A percentile compares a stretch with the other conserved stretches of the same genome.
phyloP scores from a whole-genome alignment of 768 basidiomycete genomes.

The Candolleomyces eurysporus region DNA sequence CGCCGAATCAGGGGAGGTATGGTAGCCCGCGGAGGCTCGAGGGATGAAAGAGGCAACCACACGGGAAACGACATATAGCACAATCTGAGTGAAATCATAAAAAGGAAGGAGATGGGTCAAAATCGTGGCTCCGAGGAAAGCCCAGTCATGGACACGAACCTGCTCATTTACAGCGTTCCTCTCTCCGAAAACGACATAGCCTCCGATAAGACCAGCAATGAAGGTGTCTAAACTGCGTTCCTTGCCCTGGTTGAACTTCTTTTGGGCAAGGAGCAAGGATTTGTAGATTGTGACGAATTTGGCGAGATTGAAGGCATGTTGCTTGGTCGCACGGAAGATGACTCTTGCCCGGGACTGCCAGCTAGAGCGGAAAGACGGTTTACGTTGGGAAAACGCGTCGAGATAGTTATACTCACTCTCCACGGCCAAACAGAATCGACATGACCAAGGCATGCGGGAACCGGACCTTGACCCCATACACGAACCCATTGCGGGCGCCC shows the following conservation, averaged over 20 bases:
- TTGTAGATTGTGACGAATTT: constrained; percentile 97
- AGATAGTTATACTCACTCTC: constrained; percentile 62
- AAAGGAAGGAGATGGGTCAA: constrained; percentile 5
- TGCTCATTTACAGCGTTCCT: constrained; percentile 89
- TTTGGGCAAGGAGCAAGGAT: constrained; percentile 77
- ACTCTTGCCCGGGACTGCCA: constrained; percentile 64
- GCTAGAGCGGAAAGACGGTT: constrained; percentile 36
- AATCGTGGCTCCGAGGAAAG: background rate
- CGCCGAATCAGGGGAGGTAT: constrained; percentile 39
- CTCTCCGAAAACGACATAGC: constrained; percentile 85
- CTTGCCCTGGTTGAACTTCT: constrained; percentile 78
- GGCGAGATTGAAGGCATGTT: constrained; percentile 89
- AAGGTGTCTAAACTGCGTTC: constrained; percentile 82
- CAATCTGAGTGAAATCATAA: constrained; percentile 58
- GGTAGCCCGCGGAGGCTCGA: constrained; percentile 59
- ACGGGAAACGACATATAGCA: constrained; percentile 92
- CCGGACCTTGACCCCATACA: constrained; percentile 87
- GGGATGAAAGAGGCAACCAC: constrained; percentile 92
- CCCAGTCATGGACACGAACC: constrained; percentile 42
- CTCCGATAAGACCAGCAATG: constrained; percentile 88
- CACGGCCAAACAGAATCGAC: constrained; percentile 90
- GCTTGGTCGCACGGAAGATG: constrained; percentile 83
- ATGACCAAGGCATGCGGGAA: constrained; percentile 97
- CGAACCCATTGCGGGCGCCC: constrained; percentile 87
- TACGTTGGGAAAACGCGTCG: constrained; percentile 3